Percentiles rank a stretch among this genome's conserved stretches.
phyloP scores from a whole-genome alignment of 176 grass and related monocot species.

The Lolium multiflorum region DNA sequence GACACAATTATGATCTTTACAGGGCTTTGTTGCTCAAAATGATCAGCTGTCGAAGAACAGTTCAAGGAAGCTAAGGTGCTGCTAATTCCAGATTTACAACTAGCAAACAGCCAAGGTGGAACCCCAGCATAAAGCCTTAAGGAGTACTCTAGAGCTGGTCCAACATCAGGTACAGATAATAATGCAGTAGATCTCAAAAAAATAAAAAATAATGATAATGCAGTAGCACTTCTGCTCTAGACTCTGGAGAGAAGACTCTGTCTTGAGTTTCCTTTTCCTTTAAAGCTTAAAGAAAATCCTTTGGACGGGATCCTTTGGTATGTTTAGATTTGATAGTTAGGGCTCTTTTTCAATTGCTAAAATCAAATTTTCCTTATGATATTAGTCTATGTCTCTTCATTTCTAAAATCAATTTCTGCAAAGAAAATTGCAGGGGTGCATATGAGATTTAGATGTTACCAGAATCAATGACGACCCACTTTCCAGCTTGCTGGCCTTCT shows the following conservation, averaged over 20 bases:
- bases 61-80: background rate
- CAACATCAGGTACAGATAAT: background rate
- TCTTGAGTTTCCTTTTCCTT: background rate
- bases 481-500: constrained; percentile 83
- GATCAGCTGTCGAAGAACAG: background rate
- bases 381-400: background rate
- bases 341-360: background rate
- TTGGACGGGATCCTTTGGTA: background rate
- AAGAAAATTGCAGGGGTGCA: constrained; percentile 22
- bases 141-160: background rate
- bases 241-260: background rate
- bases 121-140: background rate
- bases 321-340: constrained; percentile 4
- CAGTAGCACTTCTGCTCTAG: background rate
- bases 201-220: background rate
- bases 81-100: background rate
- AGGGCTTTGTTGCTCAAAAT: background rate
- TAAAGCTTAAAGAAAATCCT: constrained; percentile 2
- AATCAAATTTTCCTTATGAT: background rate
- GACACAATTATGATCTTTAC: background rate
- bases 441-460: constrained; percentile 47
- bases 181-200: background rate
- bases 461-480: constrained; percentile 96
- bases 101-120: background rate
- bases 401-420: constrained; percentile 19